A percentile compares a stretch with the other conserved stretches of the same genome.
Conservation (phyloP, 805 yeast genomes). For the Nakazawaea peltata region DNA sequence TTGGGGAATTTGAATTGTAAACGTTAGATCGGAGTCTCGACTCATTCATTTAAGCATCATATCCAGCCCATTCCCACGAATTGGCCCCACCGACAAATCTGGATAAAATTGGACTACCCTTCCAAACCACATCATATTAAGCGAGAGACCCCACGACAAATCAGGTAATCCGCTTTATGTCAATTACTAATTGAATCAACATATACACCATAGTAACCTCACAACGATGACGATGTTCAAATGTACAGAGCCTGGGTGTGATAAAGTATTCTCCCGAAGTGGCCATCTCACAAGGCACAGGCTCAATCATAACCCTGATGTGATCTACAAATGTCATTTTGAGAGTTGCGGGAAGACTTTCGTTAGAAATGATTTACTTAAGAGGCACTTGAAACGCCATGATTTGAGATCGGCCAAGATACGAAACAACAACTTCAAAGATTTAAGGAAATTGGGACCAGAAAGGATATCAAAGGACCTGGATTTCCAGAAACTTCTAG, state of each 20-base stretch:
- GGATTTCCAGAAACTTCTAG: conserved; percentile 1
- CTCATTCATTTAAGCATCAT: too few relatives aligned
- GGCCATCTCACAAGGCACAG: conserved; percentile 62
- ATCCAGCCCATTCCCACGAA: too few relatives aligned
- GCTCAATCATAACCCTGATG: conserved; percentile 50
- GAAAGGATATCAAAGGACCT: conserved; percentile 6
- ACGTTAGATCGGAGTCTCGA: too few relatives aligned
- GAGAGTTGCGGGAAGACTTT: conserved; percentile 50
- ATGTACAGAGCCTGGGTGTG: conserved; percentile 31
- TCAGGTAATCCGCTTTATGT: too few relatives aligned
- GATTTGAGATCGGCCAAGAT: conserved; percentile 13
- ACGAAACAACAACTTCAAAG: conserved; percentile 7
- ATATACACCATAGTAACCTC: background rate
- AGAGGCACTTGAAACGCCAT: conserved; percentile 37
- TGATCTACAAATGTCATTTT: conserved; percentile 43
- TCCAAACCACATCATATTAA: too few relatives aligned
- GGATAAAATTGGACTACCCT: too few relatives aligned
- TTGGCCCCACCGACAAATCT: too few relatives aligned
- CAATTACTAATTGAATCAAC: too few relatives aligned
- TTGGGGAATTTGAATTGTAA: too few relatives aligned
- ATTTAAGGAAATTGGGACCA: conserved; percentile 8
- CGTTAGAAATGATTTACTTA: conserved; percentile 50
- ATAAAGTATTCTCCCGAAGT: conserved; percentile 47
- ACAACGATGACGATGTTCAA: background rate
- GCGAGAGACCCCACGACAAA: too few relatives aligned